These are phyloP conservation scores for Glaciozyma antarctica DNA, from an alignment of 768 basidiomycete genomes.

Conservation along the genomic window DNA sequence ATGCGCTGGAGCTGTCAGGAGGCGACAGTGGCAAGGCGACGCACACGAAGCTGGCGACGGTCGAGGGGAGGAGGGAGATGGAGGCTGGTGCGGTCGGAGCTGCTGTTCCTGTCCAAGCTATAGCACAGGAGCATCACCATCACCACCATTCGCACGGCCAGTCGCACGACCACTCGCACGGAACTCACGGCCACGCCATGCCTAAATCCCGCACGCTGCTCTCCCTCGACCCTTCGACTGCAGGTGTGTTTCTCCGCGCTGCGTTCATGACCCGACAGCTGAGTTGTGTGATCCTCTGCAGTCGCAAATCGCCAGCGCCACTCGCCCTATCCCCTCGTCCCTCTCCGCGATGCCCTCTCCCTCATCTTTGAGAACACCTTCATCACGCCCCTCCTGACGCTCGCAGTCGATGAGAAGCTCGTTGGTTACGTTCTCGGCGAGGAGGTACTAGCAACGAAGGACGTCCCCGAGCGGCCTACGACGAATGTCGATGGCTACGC, in stretches of 20 bases:
- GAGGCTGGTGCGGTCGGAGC: not conserved
- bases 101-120: slow-evolving; percentile 12
- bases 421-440: slow-evolving; percentile 64
- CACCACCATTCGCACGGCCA: slow-evolving; percentile 38
- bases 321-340: slow-evolving; percentile 66
- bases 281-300: not conserved
- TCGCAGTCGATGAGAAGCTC: slow-evolving; percentile 46
- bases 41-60: slow-evolving; percentile 7
- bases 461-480: slow-evolving; percentile 57
- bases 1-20: slow-evolving; percentile 59
- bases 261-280: slow-evolving; percentile 44
- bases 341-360: slow-evolving; percentile 56
- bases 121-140: not conserved
- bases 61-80: slow-evolving; percentile 5
- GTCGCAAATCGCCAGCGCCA: slow-evolving; percentile 56
- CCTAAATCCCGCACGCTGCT: slow-evolving; percentile 54
- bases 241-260: slow-evolving; percentile 28
- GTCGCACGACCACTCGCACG: slow-evolving; percentile 38
- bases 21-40: slow-evolving; percentile 11
- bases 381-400: slow-evolving; percentile 13
- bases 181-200: slow-evolving; percentile 39
- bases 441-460: slow-evolving; percentile 56
- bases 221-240: slow-evolving; percentile 57
- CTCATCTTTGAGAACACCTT: slow-evolving; percentile 47
- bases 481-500: slow-evolving; percentile 89